Evolutionary conservation across 1,284 basidiomycete genomes (phyloP).

Genomic region (Rhodotorula sp.): DNA sequence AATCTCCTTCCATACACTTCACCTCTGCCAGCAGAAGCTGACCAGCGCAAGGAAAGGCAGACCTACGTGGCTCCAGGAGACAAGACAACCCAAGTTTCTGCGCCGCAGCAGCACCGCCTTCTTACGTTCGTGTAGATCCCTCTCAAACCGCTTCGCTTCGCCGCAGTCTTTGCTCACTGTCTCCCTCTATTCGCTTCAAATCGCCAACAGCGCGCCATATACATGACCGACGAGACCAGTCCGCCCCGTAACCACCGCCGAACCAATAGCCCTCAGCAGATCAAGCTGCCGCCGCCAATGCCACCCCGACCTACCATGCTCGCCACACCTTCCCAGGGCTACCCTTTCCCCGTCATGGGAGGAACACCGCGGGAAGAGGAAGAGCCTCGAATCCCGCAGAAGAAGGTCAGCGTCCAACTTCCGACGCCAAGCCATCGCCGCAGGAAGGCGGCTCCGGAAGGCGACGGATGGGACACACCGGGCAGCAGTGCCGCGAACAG

Average conservation of each 20-base stretch:
- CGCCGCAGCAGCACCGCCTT: too few species aligned
- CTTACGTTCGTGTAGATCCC: too few species aligned
- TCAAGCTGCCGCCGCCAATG: neutral
- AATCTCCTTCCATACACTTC: too few species aligned
- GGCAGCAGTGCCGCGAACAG: neutral
- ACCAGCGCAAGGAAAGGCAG: too few species aligned
- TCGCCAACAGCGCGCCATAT: neutral
- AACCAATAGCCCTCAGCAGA: neutral
- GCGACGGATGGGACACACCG: conserved; percentile 15
- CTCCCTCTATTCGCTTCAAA: neutral
- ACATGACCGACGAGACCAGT: neutral
- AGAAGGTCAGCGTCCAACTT: neutral
- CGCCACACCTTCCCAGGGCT: conserved; percentile 18
- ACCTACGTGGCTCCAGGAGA: too few species aligned
- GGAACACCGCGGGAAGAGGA: neutral
- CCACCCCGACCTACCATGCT: conserved; percentile 13
- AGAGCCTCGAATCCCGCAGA: neutral
- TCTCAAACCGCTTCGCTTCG: neutral
- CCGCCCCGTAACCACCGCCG: neutral
- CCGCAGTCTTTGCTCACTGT: neutral
- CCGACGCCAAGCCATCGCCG: neutral
- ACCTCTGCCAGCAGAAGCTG: too few species aligned
- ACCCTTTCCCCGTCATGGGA: conserved; percentile 27
- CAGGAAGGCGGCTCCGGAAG: neutral
- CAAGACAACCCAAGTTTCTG: too few species aligned